Evolutionary conservation across 2,329 filamentous ascomycete genomes (phyloP).

Genomic region (Aureobasidium sp.): DNA sequence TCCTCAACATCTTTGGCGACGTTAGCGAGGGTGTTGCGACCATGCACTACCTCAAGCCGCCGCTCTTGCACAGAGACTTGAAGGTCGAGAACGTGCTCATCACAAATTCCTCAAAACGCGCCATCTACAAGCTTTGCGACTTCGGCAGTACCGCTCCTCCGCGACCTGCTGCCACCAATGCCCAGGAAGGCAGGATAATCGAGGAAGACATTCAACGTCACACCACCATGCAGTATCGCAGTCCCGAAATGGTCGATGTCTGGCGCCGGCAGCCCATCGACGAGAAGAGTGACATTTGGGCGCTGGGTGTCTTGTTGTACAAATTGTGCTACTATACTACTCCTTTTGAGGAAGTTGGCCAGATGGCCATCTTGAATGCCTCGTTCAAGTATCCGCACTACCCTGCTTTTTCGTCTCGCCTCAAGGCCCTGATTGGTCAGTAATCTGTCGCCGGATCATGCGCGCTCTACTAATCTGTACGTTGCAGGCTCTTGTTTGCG

Average conservation of each 20-base stretch:
- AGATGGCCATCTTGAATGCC: slow-evolving; percentile 93
- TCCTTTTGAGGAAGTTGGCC: slow-evolving; percentile 94
- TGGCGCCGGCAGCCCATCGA: slow-evolving; percentile 94
- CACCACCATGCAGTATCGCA: slow-evolving; percentile 93
- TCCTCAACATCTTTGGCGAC: slow-evolving; percentile 92
- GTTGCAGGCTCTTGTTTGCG: slow-evolving; percentile 73
- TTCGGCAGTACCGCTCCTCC: slow-evolving; percentile 89
- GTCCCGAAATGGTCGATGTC: slow-evolving; percentile 97
- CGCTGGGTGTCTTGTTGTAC: slow-evolving; percentile 86
- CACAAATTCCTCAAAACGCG: slow-evolving; percentile 49
- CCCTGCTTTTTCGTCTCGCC: slow-evolving; percentile 77
- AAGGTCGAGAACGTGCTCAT: slow-evolving; percentile 99
- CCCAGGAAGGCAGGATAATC: slow-evolving; percentile 80
- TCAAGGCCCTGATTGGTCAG: slow-evolving; percentile 85
- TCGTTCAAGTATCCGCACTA: slow-evolving; percentile 87
- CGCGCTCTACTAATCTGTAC: slow-evolving; percentile 14
- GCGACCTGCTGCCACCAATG: slow-evolving; percentile 73
- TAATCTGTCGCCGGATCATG: neutral
- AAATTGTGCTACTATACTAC: slow-evolving; percentile 99
- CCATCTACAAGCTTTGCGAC: slow-evolving; percentile 91
- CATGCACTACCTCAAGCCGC: slow-evolving; percentile 97
- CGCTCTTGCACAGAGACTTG: slow-evolving; percentile 83
- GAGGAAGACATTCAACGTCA: slow-evolving; percentile 97
- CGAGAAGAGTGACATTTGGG: slow-evolving; percentile 99
- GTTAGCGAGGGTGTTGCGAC: slow-evolving; percentile 93